Conservation (phyloP, 78 protist genomes). For the Pelomyxa schiedti region DNA sequence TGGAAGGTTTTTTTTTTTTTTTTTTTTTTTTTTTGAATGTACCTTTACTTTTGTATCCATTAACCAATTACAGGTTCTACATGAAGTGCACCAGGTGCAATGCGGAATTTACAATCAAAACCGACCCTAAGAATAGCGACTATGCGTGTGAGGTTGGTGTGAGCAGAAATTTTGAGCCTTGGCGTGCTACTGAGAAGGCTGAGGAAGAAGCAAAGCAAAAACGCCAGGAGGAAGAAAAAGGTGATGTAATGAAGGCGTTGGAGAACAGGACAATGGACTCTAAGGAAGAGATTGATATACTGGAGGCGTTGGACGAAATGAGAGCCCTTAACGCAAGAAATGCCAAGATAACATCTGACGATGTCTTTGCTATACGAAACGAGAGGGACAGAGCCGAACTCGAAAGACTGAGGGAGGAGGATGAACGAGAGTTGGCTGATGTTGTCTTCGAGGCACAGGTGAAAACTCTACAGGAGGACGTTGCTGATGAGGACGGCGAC, state of each 20-base stretch:
- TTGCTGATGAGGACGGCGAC: too few species aligned
- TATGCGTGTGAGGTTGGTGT: constrained; percentile 71
- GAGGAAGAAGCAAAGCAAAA: constrained; percentile 24
- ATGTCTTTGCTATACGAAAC: background rate
- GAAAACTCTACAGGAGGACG: too few species aligned
- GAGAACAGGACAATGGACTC: constrained; percentile 69
- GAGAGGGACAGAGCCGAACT: background rate
- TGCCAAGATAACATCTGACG: background rate
- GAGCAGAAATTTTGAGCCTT: constrained; percentile 72
- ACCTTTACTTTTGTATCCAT: background rate
- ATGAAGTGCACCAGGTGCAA: constrained; percentile 75
- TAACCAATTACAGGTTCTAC: too few species aligned
- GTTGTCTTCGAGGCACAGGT: too few species aligned
- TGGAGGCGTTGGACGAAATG: constrained; percentile 82
- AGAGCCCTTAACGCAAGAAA: constrained; percentile 38
- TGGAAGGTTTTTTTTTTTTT: too few species aligned
- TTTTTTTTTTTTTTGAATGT: too few species aligned
- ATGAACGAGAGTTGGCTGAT: background rate
- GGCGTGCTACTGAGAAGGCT: constrained; percentile 34
- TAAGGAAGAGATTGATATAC: constrained; percentile 78
- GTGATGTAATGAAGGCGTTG: constrained; percentile 61
- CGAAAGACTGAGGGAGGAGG: background rate
- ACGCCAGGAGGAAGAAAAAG: constrained; percentile 1
- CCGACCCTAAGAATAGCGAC: constrained; percentile 85
- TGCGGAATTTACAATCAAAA: constrained; percentile 71